Evolutionary conservation across 352 stramenopile species (phyloP).

Genomic region (Phytophthora cactorum): DNA sequence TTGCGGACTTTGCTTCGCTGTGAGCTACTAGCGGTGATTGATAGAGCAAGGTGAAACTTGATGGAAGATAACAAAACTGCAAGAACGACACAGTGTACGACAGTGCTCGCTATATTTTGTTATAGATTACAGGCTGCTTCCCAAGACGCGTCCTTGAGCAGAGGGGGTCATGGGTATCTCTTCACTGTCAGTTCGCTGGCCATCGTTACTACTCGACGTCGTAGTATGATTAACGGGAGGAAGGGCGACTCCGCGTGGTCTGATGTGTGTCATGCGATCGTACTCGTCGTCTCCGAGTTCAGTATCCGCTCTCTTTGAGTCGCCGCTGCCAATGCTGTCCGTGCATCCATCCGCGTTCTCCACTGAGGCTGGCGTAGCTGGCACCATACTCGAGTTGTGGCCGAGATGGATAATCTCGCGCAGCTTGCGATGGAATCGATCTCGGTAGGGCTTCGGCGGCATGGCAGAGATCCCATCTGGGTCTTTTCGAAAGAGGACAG

Average conservation of each 20-base stretch:
- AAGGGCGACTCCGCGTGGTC: constrained; percentile 27
- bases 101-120: not conserved
- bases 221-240: not conserved
- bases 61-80: too few relatives aligned
- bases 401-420: constrained; percentile 80
- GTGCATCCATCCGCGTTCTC: not conserved
- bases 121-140: constrained; percentile 22
- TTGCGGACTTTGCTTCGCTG: too few relatives aligned
- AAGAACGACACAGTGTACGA: too few relatives aligned
- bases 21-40: too few relatives aligned
- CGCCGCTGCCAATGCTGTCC: not conserved
- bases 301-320: constrained; percentile 7
- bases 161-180: constrained; percentile 30
- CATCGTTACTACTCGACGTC: constrained; percentile 2
- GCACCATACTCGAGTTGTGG: constrained; percentile 46
- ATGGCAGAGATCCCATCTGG: constrained; percentile 80
- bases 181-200: constrained; percentile 7
- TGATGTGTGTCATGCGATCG: constrained; percentile 35
- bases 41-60: too few relatives aligned
- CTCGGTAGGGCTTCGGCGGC: constrained; percentile 65
- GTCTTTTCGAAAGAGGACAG: constrained; percentile 67
- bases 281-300: constrained; percentile 26
- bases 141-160: constrained; percentile 22
- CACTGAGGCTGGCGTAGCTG: constrained; percentile 17
- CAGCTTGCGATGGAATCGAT: constrained; percentile 74